Percentiles rank a stretch among this genome's conserved stretches.
Evolutionary conservation across 176 grass and related monocot genomes (phyloP).

Genomic region (Chloris gayana): DNA sequence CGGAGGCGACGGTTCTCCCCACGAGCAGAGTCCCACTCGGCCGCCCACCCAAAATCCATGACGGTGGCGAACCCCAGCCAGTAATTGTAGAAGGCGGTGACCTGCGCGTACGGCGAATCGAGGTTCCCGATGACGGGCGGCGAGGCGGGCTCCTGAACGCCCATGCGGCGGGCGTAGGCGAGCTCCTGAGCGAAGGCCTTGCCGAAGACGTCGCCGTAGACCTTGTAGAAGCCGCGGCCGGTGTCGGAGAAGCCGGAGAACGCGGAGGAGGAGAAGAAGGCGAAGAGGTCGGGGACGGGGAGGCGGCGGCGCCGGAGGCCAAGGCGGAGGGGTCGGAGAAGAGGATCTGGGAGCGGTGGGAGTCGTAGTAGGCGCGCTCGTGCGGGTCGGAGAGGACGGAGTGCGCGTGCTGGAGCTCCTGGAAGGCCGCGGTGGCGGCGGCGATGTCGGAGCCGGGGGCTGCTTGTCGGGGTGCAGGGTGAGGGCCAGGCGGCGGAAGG

Average conservation of each 20-base stretch:
- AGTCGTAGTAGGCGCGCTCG: conserved; percentile 92
- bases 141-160: conserved; percentile 34
- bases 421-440: conserved; percentile 86
- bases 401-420: conserved; percentile 89
- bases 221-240: conserved; percentile 94
- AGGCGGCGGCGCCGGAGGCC: conserved; percentile 47
- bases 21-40: conserved; percentile 62
- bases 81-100: conserved; percentile 84
- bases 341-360: conserved; percentile 94
- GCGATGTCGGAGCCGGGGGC: conserved; percentile 35
- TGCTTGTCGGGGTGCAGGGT: conserved; percentile 96
- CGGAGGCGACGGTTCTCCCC: conserved; percentile 72
- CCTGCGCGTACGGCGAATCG: conserved; percentile 73
- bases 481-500: conserved; percentile 84
- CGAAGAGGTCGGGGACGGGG: conserved; percentile 73
- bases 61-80: conserved; percentile 77
- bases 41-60: conserved; percentile 92
- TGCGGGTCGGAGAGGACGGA: conserved; percentile 89
- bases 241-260: conserved; percentile 80
- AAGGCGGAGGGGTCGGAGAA: conserved; percentile 54
- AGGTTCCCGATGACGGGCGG: conserved; percentile 86
- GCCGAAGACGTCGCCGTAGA: conserved; percentile 85
- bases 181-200: conserved; percentile 80
- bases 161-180: conserved; percentile 72
- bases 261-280: conserved; percentile 69